Evolutionary conservation across 805 yeast species (phyloP), one percentile per base, ranked within the genome.

Genomic region (Geotrichum ghanense): DNA sequence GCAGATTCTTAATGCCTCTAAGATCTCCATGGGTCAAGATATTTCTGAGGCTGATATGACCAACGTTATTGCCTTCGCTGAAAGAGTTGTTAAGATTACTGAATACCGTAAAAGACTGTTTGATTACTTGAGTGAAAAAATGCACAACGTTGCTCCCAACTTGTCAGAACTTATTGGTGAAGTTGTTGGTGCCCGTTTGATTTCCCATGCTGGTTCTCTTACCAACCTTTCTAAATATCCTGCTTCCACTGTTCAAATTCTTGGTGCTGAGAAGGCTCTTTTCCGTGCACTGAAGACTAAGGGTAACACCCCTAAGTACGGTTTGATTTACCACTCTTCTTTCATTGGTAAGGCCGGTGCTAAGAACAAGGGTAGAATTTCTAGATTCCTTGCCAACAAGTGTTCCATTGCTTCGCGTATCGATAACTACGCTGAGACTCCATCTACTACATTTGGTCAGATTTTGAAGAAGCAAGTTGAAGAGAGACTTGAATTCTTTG

Each of bases 21-120:
- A 85, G 73, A 88, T 90, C 60, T 88, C 97, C 42, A 92, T 92
- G 98, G 98, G 98, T 68, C 97, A 90, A 72, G 98, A 92, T 69
- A 78, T 92, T 56, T 82, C 95, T 54, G 95, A 85, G 67, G 81
- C 82, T 64, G 98, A 92, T 68, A 86, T 92, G 92, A 79, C 77
- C 54, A 89, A 89, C 65, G 89, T 92, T 50, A 68, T 82, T 54
- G 78, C 90, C 27, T 92, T 92, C 67, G 98, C 98, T 50, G 77
- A 84, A 66, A 83, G 96, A 72, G 95, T 89, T 35, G 95, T 85
- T 44, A 83, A 88, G 49, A 77, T 92, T 61, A 78, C 92, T 50
- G 96, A 89, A 59, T 90, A 90, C 79, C 81, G 97, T 67, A 74
- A 77, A 61, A 79, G 78, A 59, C 73, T 92, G 59, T 89, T 74